Evolutionary conservation across 352 stramenopile genomes (phyloP).

Genomic region (Phytophthora brassicae): DNA sequence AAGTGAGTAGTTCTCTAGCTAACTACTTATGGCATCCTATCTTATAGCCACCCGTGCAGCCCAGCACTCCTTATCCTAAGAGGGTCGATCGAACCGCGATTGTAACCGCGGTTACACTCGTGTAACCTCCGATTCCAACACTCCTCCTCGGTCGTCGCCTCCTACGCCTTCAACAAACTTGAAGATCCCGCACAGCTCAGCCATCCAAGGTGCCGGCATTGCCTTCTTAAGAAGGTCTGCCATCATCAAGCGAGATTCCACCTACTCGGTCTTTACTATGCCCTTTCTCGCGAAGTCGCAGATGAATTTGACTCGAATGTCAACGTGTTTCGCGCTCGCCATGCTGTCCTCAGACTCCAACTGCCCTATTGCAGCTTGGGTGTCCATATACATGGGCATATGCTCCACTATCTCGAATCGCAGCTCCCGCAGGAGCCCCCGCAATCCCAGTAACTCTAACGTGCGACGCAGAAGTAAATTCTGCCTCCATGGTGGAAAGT

Average conservation of each 20-base stretch:
- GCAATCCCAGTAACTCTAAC: background rate
- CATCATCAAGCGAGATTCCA: slow-evolving; percentile 11
- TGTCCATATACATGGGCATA: background rate
- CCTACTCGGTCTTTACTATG: slow-evolving; percentile 8
- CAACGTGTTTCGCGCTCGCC: background rate
- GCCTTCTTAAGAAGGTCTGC: slow-evolving; percentile 15
- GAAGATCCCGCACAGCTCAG: slow-evolving; percentile 4
- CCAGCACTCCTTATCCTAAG: too few relatives aligned
- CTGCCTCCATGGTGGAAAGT: slow-evolving; percentile 18
- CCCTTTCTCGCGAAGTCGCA: slow-evolving; percentile 5
- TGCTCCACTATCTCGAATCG: background rate
- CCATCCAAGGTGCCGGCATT: slow-evolving; percentile 1
- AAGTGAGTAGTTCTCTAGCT: too few relatives aligned
- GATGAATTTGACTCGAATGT: slow-evolving; percentile 12
- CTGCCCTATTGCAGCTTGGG: background rate
- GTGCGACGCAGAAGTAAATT: slow-evolving; percentile 12
- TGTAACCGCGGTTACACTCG: too few relatives aligned
- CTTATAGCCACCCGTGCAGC: too few relatives aligned
- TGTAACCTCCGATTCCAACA: slow-evolving; percentile 2
- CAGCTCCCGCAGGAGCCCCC: background rate
- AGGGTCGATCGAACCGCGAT: too few relatives aligned
- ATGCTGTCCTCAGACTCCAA: background rate
- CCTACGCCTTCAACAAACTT: background rate
- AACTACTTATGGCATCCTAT: too few relatives aligned
- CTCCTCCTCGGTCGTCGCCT: slow-evolving; percentile 10